Base-by-base conservation (phyloP, 768 basidiomycete species). In the Panaeolus cyanescens region DNA sequence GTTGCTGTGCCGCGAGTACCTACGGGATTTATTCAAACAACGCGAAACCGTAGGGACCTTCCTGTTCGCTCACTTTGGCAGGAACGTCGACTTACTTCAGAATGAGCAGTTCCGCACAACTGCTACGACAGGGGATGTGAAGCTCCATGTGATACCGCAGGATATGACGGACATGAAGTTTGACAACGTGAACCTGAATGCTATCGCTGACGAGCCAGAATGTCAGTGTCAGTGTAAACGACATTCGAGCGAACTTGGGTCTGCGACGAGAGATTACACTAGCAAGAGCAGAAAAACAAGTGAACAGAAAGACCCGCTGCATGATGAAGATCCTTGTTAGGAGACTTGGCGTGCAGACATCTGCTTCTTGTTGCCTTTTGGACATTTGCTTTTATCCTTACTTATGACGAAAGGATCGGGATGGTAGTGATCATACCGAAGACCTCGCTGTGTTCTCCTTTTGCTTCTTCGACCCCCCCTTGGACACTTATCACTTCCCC, bases 1-100 rank as follows among this genome's bases (percentile, higher is more conserved):
- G 0, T 70, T 80, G 7, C 45, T 59, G 6, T 59, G 42, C 37
- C 58, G 58, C n/a, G 32, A 59, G 20, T 50, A 53, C 42, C 45
- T 59, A 13, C 40, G 58, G 5, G 58, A 31, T 3, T 19, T 59
- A 37, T 28, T 59, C 50, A 50, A 50, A 15, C 45, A 50, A n/a
- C 45, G 45, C 45, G 45, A 50, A 28, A 50, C 45, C 45, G 45
- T 50, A 50, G 45, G 45, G 15, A 50, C 45, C 15, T 50, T 50
- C 45, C 45, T 25, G 45, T 50, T 50, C 45, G 45, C 45, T 50
- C 45, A 50, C 45, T 50, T 50, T 50, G 45, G 45, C 25, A 7
- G 6, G 13, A 25, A 50, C 45, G 45, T 50, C 25, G 45, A 50
- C 45, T 50, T 50, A 50, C 45, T 50, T 28, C 22, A 50, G 45